These are phyloP conservation scores for Aspergillus phoenicis DNA, from an alignment of 2,329 filamentous ascomycete species.

Conservation along the genomic window DNA sequence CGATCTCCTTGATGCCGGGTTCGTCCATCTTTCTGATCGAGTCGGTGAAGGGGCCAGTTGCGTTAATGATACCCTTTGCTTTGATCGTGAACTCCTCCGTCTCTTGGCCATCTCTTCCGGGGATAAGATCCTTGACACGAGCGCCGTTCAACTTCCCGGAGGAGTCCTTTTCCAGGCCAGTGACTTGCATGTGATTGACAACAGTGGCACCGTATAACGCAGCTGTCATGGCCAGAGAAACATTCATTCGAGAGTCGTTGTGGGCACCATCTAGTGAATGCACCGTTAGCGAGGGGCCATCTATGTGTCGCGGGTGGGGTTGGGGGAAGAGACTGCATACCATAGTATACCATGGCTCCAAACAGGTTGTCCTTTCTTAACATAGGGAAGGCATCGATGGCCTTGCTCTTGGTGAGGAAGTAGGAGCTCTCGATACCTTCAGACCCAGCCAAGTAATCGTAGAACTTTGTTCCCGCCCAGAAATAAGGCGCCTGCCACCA, in stretches of 20 bases:
- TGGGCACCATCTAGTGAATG: slow-evolving; percentile 70
- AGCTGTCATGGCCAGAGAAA: slow-evolving; percentile 83
- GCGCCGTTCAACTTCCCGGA: slow-evolving; percentile 74
- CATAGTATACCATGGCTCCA: slow-evolving; percentile 85
- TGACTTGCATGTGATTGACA: slow-evolving; percentile 82
- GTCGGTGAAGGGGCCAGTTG: slow-evolving; percentile 85
- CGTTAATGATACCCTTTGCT: slow-evolving; percentile 83
- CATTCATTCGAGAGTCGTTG: slow-evolving; percentile 91
- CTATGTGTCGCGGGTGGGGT: not conserved
- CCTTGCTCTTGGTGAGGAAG: slow-evolving; percentile 83
- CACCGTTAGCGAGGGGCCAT: slow-evolving; percentile 18
- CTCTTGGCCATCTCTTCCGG: slow-evolving; percentile 64
- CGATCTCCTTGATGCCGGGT: slow-evolving; percentile 70
- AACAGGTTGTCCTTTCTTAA: slow-evolving; percentile 76
- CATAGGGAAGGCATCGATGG: slow-evolving; percentile 86
- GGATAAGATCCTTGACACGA: slow-evolving; percentile 69
- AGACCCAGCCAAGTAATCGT: slow-evolving; percentile 80
- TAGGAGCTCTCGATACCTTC: slow-evolving; percentile 89
- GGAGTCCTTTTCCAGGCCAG: slow-evolving; percentile 71
- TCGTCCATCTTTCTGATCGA: slow-evolving; percentile 85
- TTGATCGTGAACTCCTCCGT: slow-evolving; percentile 68
- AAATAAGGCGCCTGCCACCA: slow-evolving; percentile 83
- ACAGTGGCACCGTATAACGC: slow-evolving; percentile 83
- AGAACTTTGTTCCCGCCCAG: slow-evolving; percentile 73
- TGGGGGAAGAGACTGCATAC: slow-evolving; percentile 37